A percentile compares a stretch with the other conserved stretches of the same genome.
These are phyloP conservation scores for Mychonastes homosphaera DNA, from an alignment of 139 green algal genomes.

Conservation along the genomic window DNA sequence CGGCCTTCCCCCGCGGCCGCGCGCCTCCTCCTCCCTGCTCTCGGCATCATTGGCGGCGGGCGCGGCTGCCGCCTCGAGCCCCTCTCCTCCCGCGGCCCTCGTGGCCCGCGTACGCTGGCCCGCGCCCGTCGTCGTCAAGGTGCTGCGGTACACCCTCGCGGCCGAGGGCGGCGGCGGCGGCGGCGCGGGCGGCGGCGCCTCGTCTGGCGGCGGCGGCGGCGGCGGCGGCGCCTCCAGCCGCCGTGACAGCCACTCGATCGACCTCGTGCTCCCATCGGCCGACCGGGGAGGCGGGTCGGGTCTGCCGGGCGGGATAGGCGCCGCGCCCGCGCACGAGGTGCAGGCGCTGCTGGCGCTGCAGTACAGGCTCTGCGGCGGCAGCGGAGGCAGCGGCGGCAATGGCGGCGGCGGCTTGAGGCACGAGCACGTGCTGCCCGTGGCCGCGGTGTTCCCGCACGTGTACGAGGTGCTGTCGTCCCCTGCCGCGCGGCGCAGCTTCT, in stretches of 20 bases:
- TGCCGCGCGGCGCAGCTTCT: not conserved
- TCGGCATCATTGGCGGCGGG: too few relatives aligned
- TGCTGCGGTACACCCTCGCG: not conserved
- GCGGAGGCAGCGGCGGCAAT: too few relatives aligned
- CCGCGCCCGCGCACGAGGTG: constrained; percentile 5
- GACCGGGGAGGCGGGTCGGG: too few relatives aligned
- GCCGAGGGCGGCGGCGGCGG: not conserved
- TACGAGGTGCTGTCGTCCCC: constrained; percentile 20
- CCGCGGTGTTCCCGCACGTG: constrained; percentile 26
- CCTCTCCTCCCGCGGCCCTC: too few relatives aligned
- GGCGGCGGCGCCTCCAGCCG: not conserved
- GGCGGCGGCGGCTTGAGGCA: too few relatives aligned
- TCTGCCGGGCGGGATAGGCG: too few relatives aligned
- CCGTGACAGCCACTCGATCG: too few relatives aligned
- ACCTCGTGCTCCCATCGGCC: too few relatives aligned
- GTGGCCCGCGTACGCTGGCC: too few relatives aligned
- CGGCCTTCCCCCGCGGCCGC: too few relatives aligned
- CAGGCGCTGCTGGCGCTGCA: constrained; percentile 10
- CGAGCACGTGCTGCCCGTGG: constrained; percentile 12
- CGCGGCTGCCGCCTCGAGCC: too few relatives aligned
- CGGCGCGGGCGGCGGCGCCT: not conserved
- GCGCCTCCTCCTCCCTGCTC: too few relatives aligned
- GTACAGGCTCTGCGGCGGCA: constrained; percentile 19
- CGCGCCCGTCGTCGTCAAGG: constrained; percentile 10
- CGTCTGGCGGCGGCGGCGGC: constrained; percentile 3